Percentiles rank a stretch among this genome's conserved stretches.
Conservation (phyloP, 345 rosid species). For the Orychophragmus violaceus region DNA sequence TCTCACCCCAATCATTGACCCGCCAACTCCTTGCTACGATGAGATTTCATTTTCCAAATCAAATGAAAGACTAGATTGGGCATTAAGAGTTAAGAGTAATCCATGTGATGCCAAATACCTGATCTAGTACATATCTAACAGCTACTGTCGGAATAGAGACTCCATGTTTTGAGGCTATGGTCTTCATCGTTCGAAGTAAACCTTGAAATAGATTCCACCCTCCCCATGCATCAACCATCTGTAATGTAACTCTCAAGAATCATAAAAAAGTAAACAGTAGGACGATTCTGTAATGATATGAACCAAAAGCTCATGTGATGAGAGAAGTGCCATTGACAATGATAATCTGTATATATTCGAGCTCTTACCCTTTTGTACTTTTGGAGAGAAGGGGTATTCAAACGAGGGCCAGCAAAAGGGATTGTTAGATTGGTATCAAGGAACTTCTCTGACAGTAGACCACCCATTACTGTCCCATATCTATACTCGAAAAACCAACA, state of each 20-base stretch:
- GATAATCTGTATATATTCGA: not conserved
- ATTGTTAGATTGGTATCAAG: slow-evolving; percentile 76
- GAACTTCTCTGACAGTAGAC: slow-evolving; percentile 86
- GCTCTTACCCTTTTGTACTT: slow-evolving; percentile 80
- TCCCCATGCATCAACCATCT: slow-evolving; percentile 99
- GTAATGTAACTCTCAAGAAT: slow-evolving; percentile 6
- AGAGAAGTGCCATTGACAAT: not conserved
- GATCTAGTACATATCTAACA: slow-evolving; percentile 74
- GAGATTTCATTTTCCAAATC: not conserved
- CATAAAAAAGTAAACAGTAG: not conserved
- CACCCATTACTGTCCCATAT: slow-evolving; percentile 95
- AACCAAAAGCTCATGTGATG: not conserved
- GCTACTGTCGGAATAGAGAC: slow-evolving; percentile 87
- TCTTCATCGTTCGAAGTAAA: slow-evolving; percentile 62
- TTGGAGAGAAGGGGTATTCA: slow-evolving; percentile 87
- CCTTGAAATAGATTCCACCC: slow-evolving; percentile 87
- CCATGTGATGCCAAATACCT: slow-evolving; percentile 36
- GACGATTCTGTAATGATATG: not conserved
- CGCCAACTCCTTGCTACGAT: slow-evolving; percentile 74
- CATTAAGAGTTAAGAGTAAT: not conserved
- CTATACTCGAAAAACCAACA: slow-evolving; percentile 37
- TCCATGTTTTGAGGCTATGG: slow-evolving; percentile 67
- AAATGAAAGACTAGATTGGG: not conserved
- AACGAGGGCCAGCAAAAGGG: slow-evolving; percentile 79
- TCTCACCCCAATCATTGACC: slow-evolving; percentile 93